Conservation (phyloP, 768 basidiomycete species). For the Pleurotus citrinopileatus region DNA sequence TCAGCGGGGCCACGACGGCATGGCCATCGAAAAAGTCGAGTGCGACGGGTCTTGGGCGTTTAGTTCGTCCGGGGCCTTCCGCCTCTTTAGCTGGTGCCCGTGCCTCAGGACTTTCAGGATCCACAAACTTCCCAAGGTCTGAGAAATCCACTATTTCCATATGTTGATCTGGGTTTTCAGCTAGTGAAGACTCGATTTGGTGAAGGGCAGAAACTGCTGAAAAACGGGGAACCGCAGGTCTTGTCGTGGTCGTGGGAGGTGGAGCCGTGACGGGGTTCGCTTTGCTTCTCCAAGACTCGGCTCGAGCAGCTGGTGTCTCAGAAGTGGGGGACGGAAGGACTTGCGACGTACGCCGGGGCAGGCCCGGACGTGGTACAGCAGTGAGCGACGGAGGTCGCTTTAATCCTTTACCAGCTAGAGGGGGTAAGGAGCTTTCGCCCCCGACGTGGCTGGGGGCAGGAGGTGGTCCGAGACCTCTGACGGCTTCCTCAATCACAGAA, state of each 20-base stretch:
- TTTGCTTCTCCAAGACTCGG: conserved; percentile 69
- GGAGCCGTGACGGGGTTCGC: conserved; percentile 30
- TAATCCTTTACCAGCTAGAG: conserved; percentile 15
- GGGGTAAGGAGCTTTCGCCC: conserved; percentile 2
- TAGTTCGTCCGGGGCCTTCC: conserved; percentile 13
- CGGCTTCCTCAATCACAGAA: conserved; percentile 45
- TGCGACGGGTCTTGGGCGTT: conserved; percentile 50
- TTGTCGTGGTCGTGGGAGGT: conserved; percentile 27
- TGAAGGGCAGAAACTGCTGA: conserved; percentile 24
- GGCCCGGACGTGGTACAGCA: conserved; percentile 22
- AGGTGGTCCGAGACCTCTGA: conserved; percentile 29
- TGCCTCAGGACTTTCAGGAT: conserved; percentile 23
- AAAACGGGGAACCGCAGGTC: conserved; percentile 17
- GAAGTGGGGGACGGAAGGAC: conserved; percentile 14
- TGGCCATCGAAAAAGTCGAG: conserved; percentile 72
- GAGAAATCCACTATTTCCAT: conserved; percentile 81
- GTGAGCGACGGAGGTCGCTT: conserved; percentile 33
- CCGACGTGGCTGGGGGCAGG: conserved; percentile 1
- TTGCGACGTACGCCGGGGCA: conserved; percentile 23
- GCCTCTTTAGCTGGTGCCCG: conserved; percentile 18
- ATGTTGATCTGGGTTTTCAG: conserved; percentile 49
- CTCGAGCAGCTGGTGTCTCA: conserved; percentile 30
- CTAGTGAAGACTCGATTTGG: conserved; percentile 40
- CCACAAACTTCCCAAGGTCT: conserved; percentile 71
- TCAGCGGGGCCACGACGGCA: conserved; percentile 8